Base-by-base conservation (phyloP, 2,329 filamentous ascomycete species). In the Botrytis galanthina region DNA sequence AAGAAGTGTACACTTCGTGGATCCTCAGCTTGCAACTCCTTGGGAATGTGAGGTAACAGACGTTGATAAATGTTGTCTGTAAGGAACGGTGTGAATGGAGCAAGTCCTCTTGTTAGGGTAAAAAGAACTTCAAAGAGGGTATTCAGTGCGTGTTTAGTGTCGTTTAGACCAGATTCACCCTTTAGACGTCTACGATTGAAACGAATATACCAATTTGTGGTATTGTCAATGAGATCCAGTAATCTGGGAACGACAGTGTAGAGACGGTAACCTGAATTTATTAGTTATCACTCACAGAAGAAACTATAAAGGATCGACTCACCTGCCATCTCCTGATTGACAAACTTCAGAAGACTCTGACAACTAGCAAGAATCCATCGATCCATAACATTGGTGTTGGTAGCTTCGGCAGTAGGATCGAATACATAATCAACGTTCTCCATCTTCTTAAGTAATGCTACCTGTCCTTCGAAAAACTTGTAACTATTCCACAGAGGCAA, bases 181-280 rank as follows among this genome's bases (percentile, higher is more conserved):
- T 97, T 98, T 77, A 97, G 86, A 72, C 95, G 90, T 82, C 93
- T 93, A 72, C 95, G 89, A 85, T 98, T 98, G 86, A 97, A 97
- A 75, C 94, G 89, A 82, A 98, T 98, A 84, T 98, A 98, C 95
- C 95, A 98, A 83, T 98, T 98, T n/a, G 95, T 98, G 6, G 93
- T 94, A 83, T 97, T 94, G 80, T 98, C 95, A 77, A 98, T 97
- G 79, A 97, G 88, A 73, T 88, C 88, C 29, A 97, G 87, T 74
- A 98, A 84, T 76, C 93, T 88, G 12, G 95, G 95, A 62, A 97
- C 94, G 62, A 98, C 95, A 1, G 95, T 98, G 83, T 98, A 98
- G 51, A 95, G 84, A 59, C 92, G 91, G 81, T 94, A 94, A 10
- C 85, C 91, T 59, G 29, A 8, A 29, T 51, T 62, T 14, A 32